Evolutionary conservation across 495 filamentous ascomycete genomes (phyloP).

Genomic region (Endocarpon pusillum): DNA sequence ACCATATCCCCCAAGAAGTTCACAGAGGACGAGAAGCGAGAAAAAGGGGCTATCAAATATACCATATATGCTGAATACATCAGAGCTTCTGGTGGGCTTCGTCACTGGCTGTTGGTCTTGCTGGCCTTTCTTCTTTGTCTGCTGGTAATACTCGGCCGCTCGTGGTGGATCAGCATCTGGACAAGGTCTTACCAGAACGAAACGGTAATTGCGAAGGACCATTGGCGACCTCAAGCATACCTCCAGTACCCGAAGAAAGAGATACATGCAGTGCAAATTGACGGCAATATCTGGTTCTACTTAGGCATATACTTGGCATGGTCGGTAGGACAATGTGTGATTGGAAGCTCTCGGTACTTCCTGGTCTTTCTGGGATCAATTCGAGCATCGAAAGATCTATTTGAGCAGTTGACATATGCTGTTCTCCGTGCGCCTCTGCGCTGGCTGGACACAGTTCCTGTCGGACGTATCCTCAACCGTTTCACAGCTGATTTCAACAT

Average conservation of each 20-base stretch:
- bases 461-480: slow-evolving; percentile 62
- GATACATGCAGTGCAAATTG: slow-evolving; percentile 1
- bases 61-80: slow-evolving; percentile 50
- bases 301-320: slow-evolving; percentile 49
- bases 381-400: slow-evolving; percentile 45
- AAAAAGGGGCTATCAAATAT: slow-evolving; percentile 44
- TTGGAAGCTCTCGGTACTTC: slow-evolving; percentile 39
- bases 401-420: slow-evolving; percentile 41
- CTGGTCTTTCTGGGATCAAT: slow-evolving; percentile 42
- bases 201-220: neutral
- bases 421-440: slow-evolving; percentile 54
- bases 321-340: slow-evolving; percentile 34
- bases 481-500: slow-evolving; percentile 64
- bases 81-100: slow-evolving; percentile 42
- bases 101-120: slow-evolving; percentile 42
- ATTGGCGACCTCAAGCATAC: neutral
- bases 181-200: slow-evolving; percentile 24
- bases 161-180: slow-evolving; percentile 60
- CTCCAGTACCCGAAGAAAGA: neutral
- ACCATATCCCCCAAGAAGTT: slow-evolving; percentile 43
- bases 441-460: slow-evolving; percentile 69
- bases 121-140: slow-evolving; percentile 16
- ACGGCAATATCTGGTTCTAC: slow-evolving; percentile 36
- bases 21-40: slow-evolving; percentile 53
- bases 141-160: slow-evolving; percentile 14